Percentiles rank a stretch among this genome's conserved stretches.
Evolutionary conservation across 257 asterid genomes (phyloP).

Genomic region (Ophiorrhiza pumila): DNA sequence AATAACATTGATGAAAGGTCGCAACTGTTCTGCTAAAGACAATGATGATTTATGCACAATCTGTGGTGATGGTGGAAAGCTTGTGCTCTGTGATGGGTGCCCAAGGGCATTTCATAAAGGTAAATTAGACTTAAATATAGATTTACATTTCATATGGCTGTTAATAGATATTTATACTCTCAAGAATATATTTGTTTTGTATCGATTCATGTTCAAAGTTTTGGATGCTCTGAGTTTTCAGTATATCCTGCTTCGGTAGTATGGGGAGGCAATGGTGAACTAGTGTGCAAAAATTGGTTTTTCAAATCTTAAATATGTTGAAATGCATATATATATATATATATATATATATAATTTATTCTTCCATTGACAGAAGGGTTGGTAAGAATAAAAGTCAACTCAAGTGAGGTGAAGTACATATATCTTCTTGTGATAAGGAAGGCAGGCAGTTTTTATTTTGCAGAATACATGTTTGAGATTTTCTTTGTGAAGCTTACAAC

Average conservation of each 20-base stretch:
- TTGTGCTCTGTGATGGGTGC: constrained; percentile 98
- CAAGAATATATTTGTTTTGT: neutral
- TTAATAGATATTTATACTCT: neutral
- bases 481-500: neutral
- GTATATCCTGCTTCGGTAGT: neutral
- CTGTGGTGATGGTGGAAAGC: constrained; percentile 98
- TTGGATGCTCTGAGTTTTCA: neutral
- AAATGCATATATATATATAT: too few species aligned
- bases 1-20: constrained; percentile 75
- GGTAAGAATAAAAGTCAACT: too few species aligned
- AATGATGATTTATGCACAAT: constrained; percentile 94
- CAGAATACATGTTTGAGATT: neutral
- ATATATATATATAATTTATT: too few species aligned
- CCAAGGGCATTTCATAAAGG: constrained; percentile 99
- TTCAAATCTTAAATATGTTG: neutral
- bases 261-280: neutral
- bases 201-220: neutral
- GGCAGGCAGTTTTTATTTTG: neutral
- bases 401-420: neutral
- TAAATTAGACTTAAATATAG: constrained; percentile 29
- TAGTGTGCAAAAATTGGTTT: neutral
- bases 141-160: neutral
- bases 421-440: neutral
- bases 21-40: constrained; percentile 60
- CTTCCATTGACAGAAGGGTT: too few species aligned